Base-by-base conservation (phyloP, 345 rosid genomes). In the Melastoma malabathricum region DNA sequence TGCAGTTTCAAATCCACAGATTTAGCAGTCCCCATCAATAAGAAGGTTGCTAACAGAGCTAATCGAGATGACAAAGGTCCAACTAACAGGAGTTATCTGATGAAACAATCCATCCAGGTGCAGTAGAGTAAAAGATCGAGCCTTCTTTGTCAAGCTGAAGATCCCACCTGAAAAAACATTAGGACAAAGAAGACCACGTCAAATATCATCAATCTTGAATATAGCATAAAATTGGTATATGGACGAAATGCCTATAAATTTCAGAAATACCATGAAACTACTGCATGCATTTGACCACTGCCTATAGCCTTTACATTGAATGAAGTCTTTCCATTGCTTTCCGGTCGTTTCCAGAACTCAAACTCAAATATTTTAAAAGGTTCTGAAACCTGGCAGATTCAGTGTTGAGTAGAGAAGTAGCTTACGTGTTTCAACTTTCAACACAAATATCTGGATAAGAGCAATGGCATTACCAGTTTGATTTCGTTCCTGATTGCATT, bases 281-380 rank as follows among this genome's bases (percentile, higher is more conserved):
- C 62, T 56, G 89, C 98, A 74, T 87, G 79, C 66, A 78, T 59
- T 68, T 71, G 80, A 60, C 98, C 98, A 67, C 60, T 61, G 44
- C 31, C 19, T 18, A 54, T 74, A 18, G 88, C 78, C 77, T 82
- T 75, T 58, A 84, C 64, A 53, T 41, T 63, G 59, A 80, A 46
- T 58, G 77, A 64, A 51, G 70, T 64, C 56, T 84, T 79, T 47
- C 90, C 72, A 45, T 60, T 66, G 71, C 85, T 84, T 45, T 71
- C 81, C 54, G 95, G 93, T 63, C 86, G 72, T 82, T 76, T 87
- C 88, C 95, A 82, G 57, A 92, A 87, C 76, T 84, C 95, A 73
- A 92, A 82, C 72, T 82, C 95, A 76, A 87, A 84, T 68, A 82
- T 57, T 70, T 72, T 71, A 79, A 82, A 77, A 54, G 98, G 97